A percentile compares a stretch with the other conserved stretches of the same genome.
Evolutionary conservation across 805 yeast genomes (phyloP).

Genomic region (Spathaspora sp.): DNA sequence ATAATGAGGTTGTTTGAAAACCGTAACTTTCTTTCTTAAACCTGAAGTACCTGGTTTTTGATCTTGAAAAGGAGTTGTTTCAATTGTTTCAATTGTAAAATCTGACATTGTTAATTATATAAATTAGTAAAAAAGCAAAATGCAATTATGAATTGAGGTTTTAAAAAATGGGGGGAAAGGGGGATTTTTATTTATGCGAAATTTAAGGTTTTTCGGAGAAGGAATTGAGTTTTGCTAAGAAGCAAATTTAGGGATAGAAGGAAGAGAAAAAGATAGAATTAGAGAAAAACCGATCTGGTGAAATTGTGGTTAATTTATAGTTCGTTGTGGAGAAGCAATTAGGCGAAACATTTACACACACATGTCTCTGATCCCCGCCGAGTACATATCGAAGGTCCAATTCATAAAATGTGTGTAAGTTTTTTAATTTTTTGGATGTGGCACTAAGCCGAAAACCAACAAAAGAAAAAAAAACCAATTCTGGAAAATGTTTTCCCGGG

Average conservation of each 20-base stretch:
- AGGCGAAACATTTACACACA: neutral
- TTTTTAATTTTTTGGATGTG: too few relatives aligned
- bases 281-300: neutral
- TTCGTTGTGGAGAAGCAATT: neutral
- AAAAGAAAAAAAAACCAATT: too few relatives aligned
- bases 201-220: neutral
- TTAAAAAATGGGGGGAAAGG: neutral
- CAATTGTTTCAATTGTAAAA: constrained; percentile 13
- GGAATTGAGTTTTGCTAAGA: neutral
- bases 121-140: neutral
- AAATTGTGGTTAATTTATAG: neutral
- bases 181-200: neutral
- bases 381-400: neutral
- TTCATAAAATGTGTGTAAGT: neutral
- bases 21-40: constrained; percentile 82
- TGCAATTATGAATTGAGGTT: neutral
- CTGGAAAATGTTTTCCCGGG: too few relatives aligned
- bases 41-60: constrained; percentile 99
- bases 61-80: constrained; percentile 75
- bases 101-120: neutral
- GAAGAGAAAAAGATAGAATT: neutral
- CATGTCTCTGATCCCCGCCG: neutral
- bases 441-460: too few relatives aligned
- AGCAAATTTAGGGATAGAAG: neutral
- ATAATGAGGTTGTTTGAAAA: constrained; percentile 75